A percentile compares a stretch with the other conserved stretches of the same genome.
phyloP scores from a whole-genome alignment of 768 basidiomycete species.

The Galerina sulciceps region DNA sequence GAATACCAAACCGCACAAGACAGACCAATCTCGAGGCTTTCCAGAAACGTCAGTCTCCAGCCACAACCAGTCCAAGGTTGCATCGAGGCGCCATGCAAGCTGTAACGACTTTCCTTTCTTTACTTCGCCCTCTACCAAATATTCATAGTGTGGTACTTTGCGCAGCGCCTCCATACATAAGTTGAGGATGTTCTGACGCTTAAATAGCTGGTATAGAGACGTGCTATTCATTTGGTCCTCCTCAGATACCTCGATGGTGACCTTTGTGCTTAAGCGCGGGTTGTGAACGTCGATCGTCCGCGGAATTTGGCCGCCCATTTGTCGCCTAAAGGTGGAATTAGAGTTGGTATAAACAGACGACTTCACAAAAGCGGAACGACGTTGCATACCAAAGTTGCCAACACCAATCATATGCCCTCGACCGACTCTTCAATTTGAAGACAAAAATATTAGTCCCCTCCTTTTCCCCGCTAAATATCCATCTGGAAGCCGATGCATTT shows the following conservation, averaged over 20 bases:
- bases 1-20: constrained; percentile 77
- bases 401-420: constrained; percentile 85
- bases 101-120: constrained; percentile 62
- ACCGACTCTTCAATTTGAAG: constrained; percentile 80
- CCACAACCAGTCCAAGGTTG: constrained; percentile 88
- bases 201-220: constrained; percentile 56
- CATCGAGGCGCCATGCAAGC: constrained; percentile 78
- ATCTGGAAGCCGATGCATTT: constrained; percentile 44
- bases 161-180: constrained; percentile 63
- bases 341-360: not conserved
- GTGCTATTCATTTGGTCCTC: constrained; percentile 39
- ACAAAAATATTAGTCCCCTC: constrained; percentile 87
- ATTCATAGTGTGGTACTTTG: constrained; percentile 63
- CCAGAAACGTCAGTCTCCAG: constrained; percentile 69
- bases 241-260: constrained; percentile 72
- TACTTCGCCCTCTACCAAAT: constrained; percentile 57
- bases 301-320: constrained; percentile 76
- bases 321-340: constrained; percentile 51
- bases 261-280: constrained; percentile 66
- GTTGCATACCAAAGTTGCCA: constrained; percentile 79
- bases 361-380: not conserved
- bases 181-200: constrained; percentile 61
- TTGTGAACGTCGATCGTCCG: constrained; percentile 68
- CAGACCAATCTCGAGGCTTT: constrained; percentile 66
- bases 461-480: constrained; percentile 52